Base-by-base conservation (phyloP, 805 yeast genomes). In the Allodekkera sacchari region DNA sequence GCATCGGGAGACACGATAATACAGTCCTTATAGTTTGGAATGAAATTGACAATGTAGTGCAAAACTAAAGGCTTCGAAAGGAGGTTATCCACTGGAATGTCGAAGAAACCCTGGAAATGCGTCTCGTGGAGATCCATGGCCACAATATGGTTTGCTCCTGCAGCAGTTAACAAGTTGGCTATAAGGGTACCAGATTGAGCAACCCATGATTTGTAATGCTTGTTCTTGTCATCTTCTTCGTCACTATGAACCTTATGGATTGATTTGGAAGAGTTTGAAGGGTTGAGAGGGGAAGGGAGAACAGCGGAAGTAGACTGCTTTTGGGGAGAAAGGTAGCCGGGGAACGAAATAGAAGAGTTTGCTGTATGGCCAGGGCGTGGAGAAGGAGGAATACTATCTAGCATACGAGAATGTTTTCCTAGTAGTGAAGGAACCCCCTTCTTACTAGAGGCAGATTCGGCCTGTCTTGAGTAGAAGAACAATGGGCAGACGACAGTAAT, bases 61-160 rank as follows among this genome's bases (percentile, higher is more conserved):
- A 83, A 88, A 35, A 89, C 63, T 35, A 92, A 64, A 2, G 96
- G 96, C 52, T 82, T 80, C 29, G 92, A 83, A 54, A 84, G 85
- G 42, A 92, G 56, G 53, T 92, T 92, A 55, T 92, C 99, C 26
- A 92, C 96, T 2, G 96, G 96, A 27, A 92, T 82, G 48, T 88
- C 92, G 52, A 92, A 92, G 50, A 85, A 92, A 4, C 99, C 99
- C 56, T 94, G 97, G 58, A 85, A 92, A 57, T 92, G 98, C 2
- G 97, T 87, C 50, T 92, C 98, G 54, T 92, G 99, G 36, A 92
- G 65, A 52, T 92, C 99, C 96, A 92, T 88, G 3, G 99, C 92
- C 42, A 92, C 87, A 35, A 88, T 77, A 49, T 94, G 92, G 57
- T 92, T 95, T 1, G 97, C 96, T 24, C 98, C 98, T 0, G 97